Evolutionary conservation across 805 yeast genomes (phyloP), one percentile per base, ranked within the genome.

Genomic region (Candida montana): DNA sequence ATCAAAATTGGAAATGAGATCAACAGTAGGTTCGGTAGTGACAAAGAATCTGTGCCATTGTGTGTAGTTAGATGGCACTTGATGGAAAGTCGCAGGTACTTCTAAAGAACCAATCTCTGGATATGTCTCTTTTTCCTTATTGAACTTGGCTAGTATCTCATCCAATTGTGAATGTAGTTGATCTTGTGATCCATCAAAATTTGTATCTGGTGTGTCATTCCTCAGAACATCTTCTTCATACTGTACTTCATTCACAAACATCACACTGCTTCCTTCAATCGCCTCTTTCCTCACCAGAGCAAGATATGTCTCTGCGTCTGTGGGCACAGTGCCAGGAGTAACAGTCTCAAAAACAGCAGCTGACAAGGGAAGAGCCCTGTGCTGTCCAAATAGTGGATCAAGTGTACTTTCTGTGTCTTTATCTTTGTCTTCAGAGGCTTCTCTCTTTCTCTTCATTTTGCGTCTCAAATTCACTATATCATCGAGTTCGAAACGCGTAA

Each of bases 201-300:
- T n/a, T n/a, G n/a, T n/a, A n/a, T n/a, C n/a, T n/a, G n/a, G n/a
- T n/a, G n/a, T n/a, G n/a, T n/a, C n/a, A n/a, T n/a, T n/a, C n/a
- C n/a, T n/a, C n/a, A n/a, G 7, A 30, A 18, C 11, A 13, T 24
- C 19, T 9, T 42, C 46, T 9, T 40, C 46, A 30, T 37, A 29
- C 32, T 41, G 35, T 16, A 47, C 34, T 15, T 17, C 26, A 5
- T 24, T 18, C 4, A 41, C 21, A 23, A 45, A 46, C 46, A 46
- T 40, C 2, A 47, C 36, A 35, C 50, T 15, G 16, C 49, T 46
- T 1, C 53, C 44, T n/a, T 33, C 17, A 28, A 40, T 41, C 15
- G 52, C 49, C 20, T 50, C 47, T 36, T 41, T 40, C 26, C 56
- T 46, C 15, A 55, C 61, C 38, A 55, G 40, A 4, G 61, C 59